phyloP scores from a whole-genome alignment of 1,284 basidiomycete species.

The Austroboletus novae-zelandiae region DNA sequence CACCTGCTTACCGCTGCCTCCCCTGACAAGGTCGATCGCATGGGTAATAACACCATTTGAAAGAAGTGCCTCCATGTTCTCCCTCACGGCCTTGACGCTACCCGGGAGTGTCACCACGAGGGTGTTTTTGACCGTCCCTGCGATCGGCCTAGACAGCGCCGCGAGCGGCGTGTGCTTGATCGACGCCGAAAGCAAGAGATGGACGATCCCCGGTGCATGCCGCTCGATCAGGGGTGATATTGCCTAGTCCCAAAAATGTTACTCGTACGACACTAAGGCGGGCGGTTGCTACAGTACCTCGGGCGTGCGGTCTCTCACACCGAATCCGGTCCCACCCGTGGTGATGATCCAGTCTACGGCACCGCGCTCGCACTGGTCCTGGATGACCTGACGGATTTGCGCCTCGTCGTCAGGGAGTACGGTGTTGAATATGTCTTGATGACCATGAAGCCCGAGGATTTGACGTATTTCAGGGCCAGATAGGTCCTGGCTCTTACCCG shows the following conservation, averaged over 20 bases:
- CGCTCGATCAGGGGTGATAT: conserved; percentile 70
- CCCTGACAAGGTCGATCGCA: conserved; percentile 73
- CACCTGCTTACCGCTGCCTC: conserved; percentile 61
- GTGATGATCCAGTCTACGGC: conserved; percentile 73
- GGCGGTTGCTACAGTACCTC: conserved; percentile 50
- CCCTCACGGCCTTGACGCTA: conserved; percentile 79
- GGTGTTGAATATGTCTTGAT: conserved; percentile 34
- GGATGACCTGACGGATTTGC: conserved; percentile 48
- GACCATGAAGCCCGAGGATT: conserved; percentile 44
- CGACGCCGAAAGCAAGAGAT: conserved; percentile 68
- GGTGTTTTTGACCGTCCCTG: conserved; percentile 66
- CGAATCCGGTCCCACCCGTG: conserved; percentile 86
- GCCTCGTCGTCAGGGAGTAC: conserved; percentile 66
- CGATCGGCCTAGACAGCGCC: conserved; percentile 78
- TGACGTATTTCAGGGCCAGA: conserved; percentile 63
- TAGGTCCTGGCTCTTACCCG: conserved; percentile 51
- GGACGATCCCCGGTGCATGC: conserved; percentile 75
- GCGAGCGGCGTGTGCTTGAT: conserved; percentile 76
- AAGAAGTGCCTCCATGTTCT: conserved; percentile 69
- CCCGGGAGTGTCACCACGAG: conserved; percentile 82
- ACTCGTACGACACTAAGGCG: background rate
- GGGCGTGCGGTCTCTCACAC: conserved; percentile 74
- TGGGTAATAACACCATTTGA: conserved; percentile 58
- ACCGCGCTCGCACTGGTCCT: conserved; percentile 42
- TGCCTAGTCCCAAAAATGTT: conserved; percentile 46